phyloP scores from a whole-genome alignment of 2,329 filamentous ascomycete species.

The Chrysoporthe austroafricana region DNA sequence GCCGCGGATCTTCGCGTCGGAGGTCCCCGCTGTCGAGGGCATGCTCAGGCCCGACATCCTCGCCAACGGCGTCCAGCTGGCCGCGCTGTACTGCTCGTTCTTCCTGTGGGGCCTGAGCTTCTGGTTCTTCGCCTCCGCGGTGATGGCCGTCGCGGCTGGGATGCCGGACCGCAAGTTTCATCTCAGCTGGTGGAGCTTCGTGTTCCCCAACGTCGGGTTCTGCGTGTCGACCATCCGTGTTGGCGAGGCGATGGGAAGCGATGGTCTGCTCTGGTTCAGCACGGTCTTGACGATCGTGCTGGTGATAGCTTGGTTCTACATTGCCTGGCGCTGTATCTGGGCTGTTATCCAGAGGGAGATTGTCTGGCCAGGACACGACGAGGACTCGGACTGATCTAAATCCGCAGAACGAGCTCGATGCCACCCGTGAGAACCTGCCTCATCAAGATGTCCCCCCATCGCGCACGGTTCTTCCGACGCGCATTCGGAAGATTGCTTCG shows the following conservation, averaged over 20 bases:
- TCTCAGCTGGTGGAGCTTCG: conserved; percentile 64
- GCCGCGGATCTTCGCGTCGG: conserved; percentile 36
- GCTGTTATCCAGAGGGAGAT: conserved; percentile 57
- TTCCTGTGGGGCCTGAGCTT: conserved; percentile 66
- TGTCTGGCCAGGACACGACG: conserved; percentile 63
- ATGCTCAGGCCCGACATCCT: conserved; percentile 27
- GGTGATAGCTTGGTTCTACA: conserved; percentile 58
- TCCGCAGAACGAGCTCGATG: background rate
- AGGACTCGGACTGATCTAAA: conserved; percentile 45
- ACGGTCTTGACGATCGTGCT: conserved; percentile 60
- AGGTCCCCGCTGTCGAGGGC: conserved; percentile 46
- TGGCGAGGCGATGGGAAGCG: conserved; percentile 55
- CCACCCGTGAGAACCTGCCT: background rate
- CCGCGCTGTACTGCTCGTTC: conserved; percentile 50
- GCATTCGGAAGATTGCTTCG: background rate
- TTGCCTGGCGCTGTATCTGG: conserved; percentile 51
- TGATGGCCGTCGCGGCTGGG: conserved; percentile 47
- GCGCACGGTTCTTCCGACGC: background rate
- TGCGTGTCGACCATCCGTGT: conserved; percentile 62
- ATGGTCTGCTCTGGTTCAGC: conserved; percentile 56
- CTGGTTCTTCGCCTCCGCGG: conserved; percentile 60
- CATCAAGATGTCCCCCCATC: background rate
- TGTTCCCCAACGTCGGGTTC: conserved; percentile 69
- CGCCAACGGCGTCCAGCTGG: conserved; percentile 31
- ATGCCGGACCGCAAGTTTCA: conserved; percentile 42